Evolutionary conservation across 208 protist genomes (phyloP), one percentile per base, ranked within the genome.

Genomic region (Sergeia podlipaevii): DNA sequence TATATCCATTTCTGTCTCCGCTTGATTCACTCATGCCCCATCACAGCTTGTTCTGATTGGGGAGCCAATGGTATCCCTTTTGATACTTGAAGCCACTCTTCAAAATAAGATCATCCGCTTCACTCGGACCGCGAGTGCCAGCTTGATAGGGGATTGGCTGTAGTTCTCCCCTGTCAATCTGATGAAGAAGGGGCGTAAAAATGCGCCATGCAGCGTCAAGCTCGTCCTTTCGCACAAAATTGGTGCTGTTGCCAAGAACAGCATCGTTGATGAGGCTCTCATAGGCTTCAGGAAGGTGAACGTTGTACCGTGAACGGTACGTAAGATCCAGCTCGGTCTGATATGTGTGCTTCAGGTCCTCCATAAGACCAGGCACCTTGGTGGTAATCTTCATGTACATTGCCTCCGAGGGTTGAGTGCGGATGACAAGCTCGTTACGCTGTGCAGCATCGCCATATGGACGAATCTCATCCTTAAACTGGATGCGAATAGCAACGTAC

Each of bases 161-260:
- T 7, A 95, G 11, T 43, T 80, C 65, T 2, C 86, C 84, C 21
- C 53, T 21, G 44, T 97, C 89, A 52, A 97, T 92, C 57, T 91
- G 68, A 28, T 95, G 67, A 17, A 97, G 71, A 30, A 97, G 75
- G 48, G 92, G 89, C 5, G 84, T 93, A 59, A 93, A 97, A 56
- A 97, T 96, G 45, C 70, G 74, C 92, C 92, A 97, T 30, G 87
- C 83, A 18, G 82, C 85, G 32, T 95, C 89, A 15, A 97, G 72
- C 67, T 97, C 92, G 58, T 97, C 92, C 59, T 80, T 85, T 24
- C 85, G 85, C 15, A 97, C 87, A 71, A 97, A 97, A 64, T 95
- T 93, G 26, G 86, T 91, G 17, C 77, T 77, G 65, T 89, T 85
- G 23, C 92, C 92, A 8, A 78, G 53, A 11, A 97, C 20, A 15